Evolutionary conservation across 129 eudicot species (phyloP), one percentile per base, ranked within the genome.

Genomic region (Artemisia tridentata): DNA sequence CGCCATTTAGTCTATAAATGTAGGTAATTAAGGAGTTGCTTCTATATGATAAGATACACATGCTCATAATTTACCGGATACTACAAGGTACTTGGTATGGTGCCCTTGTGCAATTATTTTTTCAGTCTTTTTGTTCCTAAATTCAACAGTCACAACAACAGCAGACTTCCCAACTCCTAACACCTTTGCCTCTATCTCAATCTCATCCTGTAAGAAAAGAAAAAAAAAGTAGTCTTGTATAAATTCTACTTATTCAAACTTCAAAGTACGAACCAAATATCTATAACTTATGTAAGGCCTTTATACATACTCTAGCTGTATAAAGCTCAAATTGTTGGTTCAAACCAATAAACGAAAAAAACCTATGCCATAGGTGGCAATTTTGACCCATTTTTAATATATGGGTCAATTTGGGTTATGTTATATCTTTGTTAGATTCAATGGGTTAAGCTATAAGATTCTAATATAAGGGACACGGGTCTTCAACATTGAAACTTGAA

Each of bases 51-150:
- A 67, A 48, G 21, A 67, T 25, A 76, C 80, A 49, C 14, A 25
- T 11, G 57, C 27, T 88, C 72, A 92, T 46, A 92, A 16, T 75
- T 88, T 92, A 80, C 96, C 88, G 19, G 88, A 49, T 55, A 77
- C 77, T 4, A 80, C 88, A 7, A 92, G 79, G 75, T 88, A 92
- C 71, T 88, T 92, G 43, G 98, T 88, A 78, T 92, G 98, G 17
- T 96, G 95, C 25, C 98, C 98, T 69, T 86, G 98, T 51, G 98
- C 98, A 67, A 92, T n/a, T n/a, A 88, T 68, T 50, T 88, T 92
- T n/a, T 96, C 96, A 0, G 89, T 82, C 75, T 77, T 82, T 72
- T 88, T 92, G 71, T 86, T 92, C 78, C 86, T 86, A 10, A 92
- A 65, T 53, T 92, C 96, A 13, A 92, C 96, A 68, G 79, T 86